A percentile compares a stretch with the other conserved stretches of the same genome.
phyloP scores from a whole-genome alignment of 805 yeast genomes.

The Vanderwaltozyma yarrowii region DNA sequence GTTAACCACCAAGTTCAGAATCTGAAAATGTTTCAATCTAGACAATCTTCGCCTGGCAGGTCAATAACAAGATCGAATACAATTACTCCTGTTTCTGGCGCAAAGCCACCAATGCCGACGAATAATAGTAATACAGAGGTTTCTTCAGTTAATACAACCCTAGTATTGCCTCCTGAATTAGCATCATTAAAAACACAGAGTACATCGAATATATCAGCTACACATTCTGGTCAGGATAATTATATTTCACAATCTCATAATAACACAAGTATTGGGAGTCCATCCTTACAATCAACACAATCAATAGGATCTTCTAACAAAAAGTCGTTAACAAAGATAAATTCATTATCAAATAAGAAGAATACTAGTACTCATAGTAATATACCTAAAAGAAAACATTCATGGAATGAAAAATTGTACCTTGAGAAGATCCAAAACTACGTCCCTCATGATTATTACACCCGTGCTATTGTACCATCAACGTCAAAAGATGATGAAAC shows the following conservation, averaged over 20 bases:
- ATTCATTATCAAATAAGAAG: background rate
- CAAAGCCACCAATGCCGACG: background rate
- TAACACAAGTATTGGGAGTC: background rate
- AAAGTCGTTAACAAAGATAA: background rate
- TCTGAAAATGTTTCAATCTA: background rate
- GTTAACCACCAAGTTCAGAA: background rate
- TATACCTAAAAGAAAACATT: conserved; percentile 23
- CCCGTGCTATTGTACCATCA: conserved; percentile 45
- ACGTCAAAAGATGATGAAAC: conserved; percentile 27
- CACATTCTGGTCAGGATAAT: conserved; percentile 37
- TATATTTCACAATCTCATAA: background rate
- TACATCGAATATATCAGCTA: conserved; percentile 10
- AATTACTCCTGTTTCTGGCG: background rate
- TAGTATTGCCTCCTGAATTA: conserved; percentile 18
- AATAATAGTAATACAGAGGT: background rate
- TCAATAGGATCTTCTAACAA: background rate
- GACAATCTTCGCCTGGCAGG: background rate
- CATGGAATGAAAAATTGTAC: conserved; percentile 56
- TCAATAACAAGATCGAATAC: background rate
- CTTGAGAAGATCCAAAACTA: conserved; percentile 52
- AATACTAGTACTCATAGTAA: too few species aligned
- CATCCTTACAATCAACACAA: background rate
- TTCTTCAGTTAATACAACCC: conserved; percentile 12
- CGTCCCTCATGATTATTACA: conserved; percentile 58
- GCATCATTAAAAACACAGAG: conserved; percentile 18